Conservation (phyloP, 805 yeast species). For the Wickerhamomyces hampshirensis region DNA sequence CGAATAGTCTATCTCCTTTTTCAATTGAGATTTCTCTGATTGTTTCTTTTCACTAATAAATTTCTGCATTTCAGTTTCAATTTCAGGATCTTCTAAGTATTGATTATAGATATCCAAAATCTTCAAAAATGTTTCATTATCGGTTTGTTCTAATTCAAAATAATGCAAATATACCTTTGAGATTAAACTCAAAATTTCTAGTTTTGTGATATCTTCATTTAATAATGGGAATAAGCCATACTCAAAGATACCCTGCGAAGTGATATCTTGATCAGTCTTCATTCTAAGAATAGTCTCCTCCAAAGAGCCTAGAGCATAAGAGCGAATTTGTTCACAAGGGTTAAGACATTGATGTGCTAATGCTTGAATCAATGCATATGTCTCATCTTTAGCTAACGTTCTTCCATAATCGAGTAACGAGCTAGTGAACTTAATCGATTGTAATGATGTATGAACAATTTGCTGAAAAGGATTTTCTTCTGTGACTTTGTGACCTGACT, state of each 20-base stretch:
- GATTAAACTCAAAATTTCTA: constrained; percentile 59
- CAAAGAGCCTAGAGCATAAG: constrained; percentile 57
- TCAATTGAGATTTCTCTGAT: constrained; percentile 20
- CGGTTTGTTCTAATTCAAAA: constrained; percentile 31
- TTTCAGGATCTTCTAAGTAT: constrained; percentile 33
- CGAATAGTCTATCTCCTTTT: neutral
- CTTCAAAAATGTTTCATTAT: constrained; percentile 34
- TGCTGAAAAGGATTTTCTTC: constrained; percentile 47
- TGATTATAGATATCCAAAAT: constrained; percentile 35
- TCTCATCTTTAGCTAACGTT: constrained; percentile 29
- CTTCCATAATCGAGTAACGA: constrained; percentile 38
- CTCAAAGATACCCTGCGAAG: constrained; percentile 58
- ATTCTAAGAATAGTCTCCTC: constrained; percentile 39
- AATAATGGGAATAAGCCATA: constrained; percentile 72
- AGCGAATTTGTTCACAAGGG: constrained; percentile 75
- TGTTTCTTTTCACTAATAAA: constrained; percentile 33
- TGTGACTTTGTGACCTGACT: constrained; percentile 39
- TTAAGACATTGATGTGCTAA: constrained; percentile 86
- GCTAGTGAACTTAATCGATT: constrained; percentile 58
- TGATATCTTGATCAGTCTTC: constrained; percentile 32
- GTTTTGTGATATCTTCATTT: constrained; percentile 61
- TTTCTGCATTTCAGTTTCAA: constrained; percentile 34
- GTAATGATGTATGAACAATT: constrained; percentile 52
- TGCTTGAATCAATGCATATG: constrained; percentile 66
- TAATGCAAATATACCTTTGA: constrained; percentile 60